Evolutionary conservation across 2,329 filamentous ascomycete genomes (phyloP), one percentile per base, ranked within the genome.

Genomic region (Pseudocercospora fuligena): DNA sequence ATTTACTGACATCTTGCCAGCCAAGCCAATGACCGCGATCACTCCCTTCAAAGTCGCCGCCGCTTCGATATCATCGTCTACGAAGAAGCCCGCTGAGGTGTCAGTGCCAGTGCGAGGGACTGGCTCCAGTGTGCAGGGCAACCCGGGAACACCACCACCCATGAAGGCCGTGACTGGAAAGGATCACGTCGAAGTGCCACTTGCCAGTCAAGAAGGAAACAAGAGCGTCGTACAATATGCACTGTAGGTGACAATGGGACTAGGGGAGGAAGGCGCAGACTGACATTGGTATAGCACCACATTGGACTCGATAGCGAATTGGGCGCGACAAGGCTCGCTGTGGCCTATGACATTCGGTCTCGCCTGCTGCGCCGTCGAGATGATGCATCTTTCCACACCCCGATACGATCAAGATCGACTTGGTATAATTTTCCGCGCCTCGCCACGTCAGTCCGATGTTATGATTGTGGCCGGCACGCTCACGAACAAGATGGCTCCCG

Each of bases 381-480:
- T 96, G 92, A 96, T 96, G 92, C 91, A 94, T 79, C 85, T 93
- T 21, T 95, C 92, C 33, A 93, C 92, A 68, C 92, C 92, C 14
- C 90, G 92, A 40, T 95, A 96, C 87, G 92, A 96, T 76, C 92
- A 95, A 78, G 92, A 96, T 82, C 88, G 93, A 40, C 85, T 94
- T 66, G 92, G 93, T 70, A 95, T 96, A 78, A 95, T 96, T 78
- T 96, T 95, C 87, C 90, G 92, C 73, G 92, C 92, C 66, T 94
- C 92, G 14, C 92, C 92, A 1, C 90, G 92, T 70, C 92, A 96
- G 80, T 92, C 92, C 67, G 93, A 97, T 80, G 90, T 96, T 72
- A 95, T 97, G 92, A 95, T 97, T 75, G 93, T 97, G 23, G 92
- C 93, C 27, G 93, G 93, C 58, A 97, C 93, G n/a, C 86, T 97